Evolutionary conservation across 1,139 yeast species (phyloP).

Genomic region (Yamadazyma diddensiae): DNA sequence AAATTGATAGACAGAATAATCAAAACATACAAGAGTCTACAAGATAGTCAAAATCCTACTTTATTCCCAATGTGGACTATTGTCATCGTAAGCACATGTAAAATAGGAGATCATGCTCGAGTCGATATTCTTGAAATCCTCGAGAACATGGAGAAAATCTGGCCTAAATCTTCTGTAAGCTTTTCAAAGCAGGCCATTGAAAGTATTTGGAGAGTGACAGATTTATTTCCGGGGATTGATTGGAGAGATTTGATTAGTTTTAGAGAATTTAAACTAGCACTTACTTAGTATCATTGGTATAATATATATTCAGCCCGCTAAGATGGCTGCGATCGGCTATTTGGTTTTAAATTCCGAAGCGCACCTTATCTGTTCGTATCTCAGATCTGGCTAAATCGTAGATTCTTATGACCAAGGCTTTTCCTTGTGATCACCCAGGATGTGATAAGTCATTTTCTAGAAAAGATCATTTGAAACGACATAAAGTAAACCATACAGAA

Average conservation of each 20-base stretch:
- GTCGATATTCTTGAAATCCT: slow-evolving; percentile 16
- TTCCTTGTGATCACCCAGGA: slow-evolving; percentile 2
- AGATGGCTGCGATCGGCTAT: too few relatives aligned
- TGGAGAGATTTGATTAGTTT: slow-evolving; percentile 20
- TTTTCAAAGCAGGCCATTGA: slow-evolving; percentile 20
- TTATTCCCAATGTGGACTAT: slow-evolving; percentile 27
- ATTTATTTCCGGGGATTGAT: slow-evolving; percentile 15
- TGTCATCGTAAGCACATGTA: slow-evolving; percentile 15
- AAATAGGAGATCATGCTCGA: slow-evolving; percentile 14
- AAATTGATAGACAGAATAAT: slow-evolving; percentile 1
- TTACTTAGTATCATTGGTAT: neutral
- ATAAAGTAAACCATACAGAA: slow-evolving; percentile 4
- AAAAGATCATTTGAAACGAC: slow-evolving; percentile 5
- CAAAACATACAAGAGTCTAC: slow-evolving; percentile 2
- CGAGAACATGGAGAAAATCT: slow-evolving; percentile 15
- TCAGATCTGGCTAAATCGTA: neutral
- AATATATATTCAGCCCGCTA: too few relatives aligned
- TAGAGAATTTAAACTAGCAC: slow-evolving; percentile 1
- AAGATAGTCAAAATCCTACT: slow-evolving; percentile 1
- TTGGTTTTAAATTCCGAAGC: too few relatives aligned
- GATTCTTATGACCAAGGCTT: neutral
- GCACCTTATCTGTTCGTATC: too few relatives aligned
- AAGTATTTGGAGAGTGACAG: slow-evolving; percentile 24
- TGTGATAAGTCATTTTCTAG: slow-evolving; percentile 4
- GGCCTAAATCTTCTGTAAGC: slow-evolving; percentile 21